Conservation (phyloP, 148 eudicot genomes). For the Polygonum aviculare region DNA sequence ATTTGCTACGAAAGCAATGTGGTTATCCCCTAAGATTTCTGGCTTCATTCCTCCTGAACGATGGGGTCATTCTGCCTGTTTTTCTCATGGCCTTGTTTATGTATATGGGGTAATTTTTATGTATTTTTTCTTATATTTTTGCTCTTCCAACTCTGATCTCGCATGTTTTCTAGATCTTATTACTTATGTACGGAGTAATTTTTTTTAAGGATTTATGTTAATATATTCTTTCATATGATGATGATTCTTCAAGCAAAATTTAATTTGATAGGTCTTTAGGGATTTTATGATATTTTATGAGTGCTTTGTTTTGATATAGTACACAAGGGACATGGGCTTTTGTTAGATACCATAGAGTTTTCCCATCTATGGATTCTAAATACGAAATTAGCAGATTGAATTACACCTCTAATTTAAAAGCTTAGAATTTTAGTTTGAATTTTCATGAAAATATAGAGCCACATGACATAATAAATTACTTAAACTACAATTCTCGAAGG, state of each 20-base stretch:
- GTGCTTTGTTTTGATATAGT: not conserved
- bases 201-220: not conserved
- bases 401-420: not conserved
- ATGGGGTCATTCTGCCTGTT: constrained; percentile 96
- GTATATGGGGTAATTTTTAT: constrained; percentile 60
- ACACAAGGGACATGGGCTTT: not conserved
- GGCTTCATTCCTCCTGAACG: constrained; percentile 74
- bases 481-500: not conserved
- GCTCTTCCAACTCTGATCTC: not conserved
- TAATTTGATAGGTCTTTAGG: not conserved
- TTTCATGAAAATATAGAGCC: not conserved
- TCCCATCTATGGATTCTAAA: not conserved
- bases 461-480: not conserved
- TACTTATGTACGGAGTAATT: not conserved
- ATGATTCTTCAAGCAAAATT: not conserved
- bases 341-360: not conserved
- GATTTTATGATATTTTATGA: not conserved
- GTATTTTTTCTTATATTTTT: not conserved
- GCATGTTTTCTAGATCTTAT: not conserved
- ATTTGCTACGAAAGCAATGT: constrained; percentile 58
- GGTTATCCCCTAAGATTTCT: constrained; percentile 64
- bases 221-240: not conserved
- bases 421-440: not conserved
- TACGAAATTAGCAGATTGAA: not conserved
- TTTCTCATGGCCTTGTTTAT: constrained; percentile 57